phyloP scores from a whole-genome alignment of 78 protist genomes.

The Speleostelium caveatum region DNA sequence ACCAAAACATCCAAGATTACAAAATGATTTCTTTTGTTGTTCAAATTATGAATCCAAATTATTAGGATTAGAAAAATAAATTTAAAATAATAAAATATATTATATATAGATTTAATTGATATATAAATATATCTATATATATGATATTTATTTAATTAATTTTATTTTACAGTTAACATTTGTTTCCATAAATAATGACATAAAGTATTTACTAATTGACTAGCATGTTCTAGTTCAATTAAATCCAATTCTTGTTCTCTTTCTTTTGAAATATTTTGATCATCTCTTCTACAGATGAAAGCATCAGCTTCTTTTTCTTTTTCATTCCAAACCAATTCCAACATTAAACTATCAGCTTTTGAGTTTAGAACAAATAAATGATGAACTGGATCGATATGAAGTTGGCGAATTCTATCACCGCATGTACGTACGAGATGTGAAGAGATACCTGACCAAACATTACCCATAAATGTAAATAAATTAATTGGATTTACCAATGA shows the following conservation, averaged over 20 bases:
- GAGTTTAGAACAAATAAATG: slow-evolving; percentile 66
- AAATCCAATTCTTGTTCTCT: slow-evolving; percentile 46
- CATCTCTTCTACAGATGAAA: slow-evolving; percentile 61
- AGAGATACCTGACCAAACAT: slow-evolving; percentile 59
- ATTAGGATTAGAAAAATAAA: slow-evolving; percentile 2
- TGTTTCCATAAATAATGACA: slow-evolving; percentile 76
- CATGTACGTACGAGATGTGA: slow-evolving; percentile 46
- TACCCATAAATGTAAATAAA: slow-evolving; percentile 51
- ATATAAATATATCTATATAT: too few relatives aligned
- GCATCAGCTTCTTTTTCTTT: slow-evolving; percentile 64
- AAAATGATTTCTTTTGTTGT: slow-evolving; percentile 67
- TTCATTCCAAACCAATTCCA: slow-evolving; percentile 71
- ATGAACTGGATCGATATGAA: slow-evolving; percentile 48
- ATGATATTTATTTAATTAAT: too few relatives aligned
- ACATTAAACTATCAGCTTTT: slow-evolving; percentile 54
- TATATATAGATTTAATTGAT: too few relatives aligned
- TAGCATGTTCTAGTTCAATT: slow-evolving; percentile 41
- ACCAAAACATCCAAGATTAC: slow-evolving; percentile 74
- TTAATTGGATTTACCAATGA: slow-evolving; percentile 25
- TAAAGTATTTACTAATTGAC: slow-evolving; percentile 62
- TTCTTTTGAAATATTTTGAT: slow-evolving; percentile 28
- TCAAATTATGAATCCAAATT: slow-evolving; percentile 36
- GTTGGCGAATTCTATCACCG: slow-evolving; percentile 77
- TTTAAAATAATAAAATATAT: too few relatives aligned
- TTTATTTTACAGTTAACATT: slow-evolving; percentile 2